Conservation (phyloP, 2,329 filamentous ascomycete species). For the Stagonosporopsis chrysanthemi region DNA sequence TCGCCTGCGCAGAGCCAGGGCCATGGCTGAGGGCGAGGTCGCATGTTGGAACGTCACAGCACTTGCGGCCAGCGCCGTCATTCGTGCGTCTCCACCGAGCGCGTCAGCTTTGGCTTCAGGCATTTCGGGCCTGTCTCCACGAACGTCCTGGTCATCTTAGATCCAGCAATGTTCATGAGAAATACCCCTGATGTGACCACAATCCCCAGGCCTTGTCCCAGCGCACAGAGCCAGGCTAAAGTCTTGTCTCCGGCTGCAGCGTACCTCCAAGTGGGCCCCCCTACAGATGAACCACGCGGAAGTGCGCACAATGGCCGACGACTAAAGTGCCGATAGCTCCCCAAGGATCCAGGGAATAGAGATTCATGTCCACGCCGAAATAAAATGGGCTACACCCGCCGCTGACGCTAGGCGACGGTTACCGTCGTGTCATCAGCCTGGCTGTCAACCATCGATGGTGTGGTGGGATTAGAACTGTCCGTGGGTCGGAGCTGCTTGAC, state of each 20-base stretch:
- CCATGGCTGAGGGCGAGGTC: constrained; percentile 5
- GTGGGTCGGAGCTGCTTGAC: constrained; percentile 30
- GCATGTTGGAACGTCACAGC: constrained; percentile 13
- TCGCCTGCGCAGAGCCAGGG: constrained; percentile 11
- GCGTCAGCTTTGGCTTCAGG: constrained; percentile 33
- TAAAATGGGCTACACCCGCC: constrained; percentile 7
- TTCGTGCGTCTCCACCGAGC: constrained; percentile 23
- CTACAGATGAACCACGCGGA: constrained; percentile 25
- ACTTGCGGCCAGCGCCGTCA: constrained; percentile 3
- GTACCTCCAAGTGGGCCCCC: constrained; percentile 25
- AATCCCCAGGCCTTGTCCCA: constrained; percentile 40
- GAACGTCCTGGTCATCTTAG: constrained; percentile 36
- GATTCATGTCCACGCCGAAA: constrained; percentile 1
- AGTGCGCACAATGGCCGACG: constrained; percentile 13
- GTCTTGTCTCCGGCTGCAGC: constrained; percentile 34
- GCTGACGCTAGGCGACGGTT: constrained; percentile 39
- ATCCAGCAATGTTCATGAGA: constrained; percentile 23
- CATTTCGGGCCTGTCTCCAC: constrained; percentile 36
- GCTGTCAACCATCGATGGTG: constrained; percentile 25
- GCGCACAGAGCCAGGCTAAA: constrained; percentile 41
- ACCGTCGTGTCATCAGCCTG: constrained; percentile 28
- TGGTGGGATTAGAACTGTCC: constrained; percentile 21
- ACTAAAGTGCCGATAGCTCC: constrained; percentile 9
- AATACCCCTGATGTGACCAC: constrained; percentile 34
- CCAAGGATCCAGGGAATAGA: constrained; percentile 2